Evolutionary conservation across 2,329 filamentous ascomycete genomes (phyloP).

Genomic region (Kalaharituber pfeilii): DNA sequence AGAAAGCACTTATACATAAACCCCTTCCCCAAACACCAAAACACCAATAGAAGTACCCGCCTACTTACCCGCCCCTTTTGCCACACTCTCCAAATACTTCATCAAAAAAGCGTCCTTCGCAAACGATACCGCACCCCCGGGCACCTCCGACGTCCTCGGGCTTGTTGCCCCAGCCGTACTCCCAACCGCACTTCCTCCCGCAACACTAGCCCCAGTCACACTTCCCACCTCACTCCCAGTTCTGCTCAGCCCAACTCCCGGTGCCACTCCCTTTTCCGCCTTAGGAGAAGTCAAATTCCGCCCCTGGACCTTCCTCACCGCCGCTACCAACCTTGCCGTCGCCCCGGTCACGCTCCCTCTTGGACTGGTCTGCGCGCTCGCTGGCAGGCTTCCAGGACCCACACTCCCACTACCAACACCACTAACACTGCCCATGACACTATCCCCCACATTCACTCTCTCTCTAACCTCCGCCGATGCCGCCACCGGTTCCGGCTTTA

Average conservation of each 20-base stretch:
- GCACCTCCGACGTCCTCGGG: neutral
- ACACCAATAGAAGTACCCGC: neutral
- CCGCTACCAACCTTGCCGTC: conserved; percentile 29
- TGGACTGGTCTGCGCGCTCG: conserved; percentile 12
- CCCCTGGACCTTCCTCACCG: conserved; percentile 1
- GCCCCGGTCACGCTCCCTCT: conserved; percentile 33
- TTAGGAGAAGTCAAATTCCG: neutral
- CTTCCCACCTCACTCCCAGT: neutral
- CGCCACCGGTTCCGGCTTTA: conserved; percentile 2
- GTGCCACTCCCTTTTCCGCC: neutral
- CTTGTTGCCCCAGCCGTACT: neutral
- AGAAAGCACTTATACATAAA: too few relatives aligned
- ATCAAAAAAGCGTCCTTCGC: conserved; percentile 11
- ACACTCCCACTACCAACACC: too few relatives aligned
- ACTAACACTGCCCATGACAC: too few relatives aligned
- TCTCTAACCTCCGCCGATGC: conserved; percentile 1
- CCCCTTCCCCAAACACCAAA: too few relatives aligned
- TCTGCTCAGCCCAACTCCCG: neutral
- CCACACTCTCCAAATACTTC: conserved; percentile 16
- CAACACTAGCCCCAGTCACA: too few relatives aligned
- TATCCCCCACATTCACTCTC: conserved; percentile 4
- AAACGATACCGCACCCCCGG: conserved; percentile 10
- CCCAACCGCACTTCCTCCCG: too few relatives aligned
- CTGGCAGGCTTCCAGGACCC: too few relatives aligned
- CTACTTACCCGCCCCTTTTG: conserved; percentile 13